Base-by-base conservation (phyloP, 1,284 basidiomycete genomes). In the Butyriboletus regius region DNA sequence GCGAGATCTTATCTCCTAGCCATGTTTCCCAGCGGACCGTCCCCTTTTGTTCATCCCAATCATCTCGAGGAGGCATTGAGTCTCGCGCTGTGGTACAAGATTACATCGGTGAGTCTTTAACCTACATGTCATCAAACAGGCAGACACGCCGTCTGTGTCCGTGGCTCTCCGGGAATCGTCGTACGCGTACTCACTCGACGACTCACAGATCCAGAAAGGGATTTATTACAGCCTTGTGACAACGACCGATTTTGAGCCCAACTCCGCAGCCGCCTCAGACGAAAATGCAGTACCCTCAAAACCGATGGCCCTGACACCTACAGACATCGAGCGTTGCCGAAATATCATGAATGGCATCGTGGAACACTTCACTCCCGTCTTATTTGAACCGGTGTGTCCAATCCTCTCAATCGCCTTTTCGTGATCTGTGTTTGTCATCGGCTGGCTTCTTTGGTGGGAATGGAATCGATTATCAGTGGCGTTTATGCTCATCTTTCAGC, bases 351-450 rank as follows among this genome's bases (percentile, higher is more conserved):
- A 67, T 7, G 60, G 62, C 20, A 61, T 86, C 51, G 77, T 87
- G 50, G 73, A 72, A 2, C 74, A 83, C 61, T 85, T 86, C 61
- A 83, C 83, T 0, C 82, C 85, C 1, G 71, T 81, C 38, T 68
- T 88, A 3, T 87, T 87, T 64, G 85, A 85, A 4, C 77, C 82
- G 36, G 75, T 66, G 35, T 34, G 65, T 67, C 40, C 29, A 8
- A 31, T 33, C 15, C 6, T 24, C 20, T 51, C 17, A 13, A 41
- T 41, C 34, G 13, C 36, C 22, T 29, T 13, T 37, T 32, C 38
- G 39, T 33, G 9, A 5, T 14, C 20, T 15, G 15, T 20, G 6
- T 35, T 38, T 35, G 36, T 55, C 24, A 1, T 18, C 22, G 4
- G 20, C 26, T n/a, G 34, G 22, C 18, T 20, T 33, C 26, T 33